These are phyloP conservation scores for Microcyclospora pomicola DNA, from an alignment of 2,329 filamentous ascomycete species.

Conservation along the genomic window DNA sequence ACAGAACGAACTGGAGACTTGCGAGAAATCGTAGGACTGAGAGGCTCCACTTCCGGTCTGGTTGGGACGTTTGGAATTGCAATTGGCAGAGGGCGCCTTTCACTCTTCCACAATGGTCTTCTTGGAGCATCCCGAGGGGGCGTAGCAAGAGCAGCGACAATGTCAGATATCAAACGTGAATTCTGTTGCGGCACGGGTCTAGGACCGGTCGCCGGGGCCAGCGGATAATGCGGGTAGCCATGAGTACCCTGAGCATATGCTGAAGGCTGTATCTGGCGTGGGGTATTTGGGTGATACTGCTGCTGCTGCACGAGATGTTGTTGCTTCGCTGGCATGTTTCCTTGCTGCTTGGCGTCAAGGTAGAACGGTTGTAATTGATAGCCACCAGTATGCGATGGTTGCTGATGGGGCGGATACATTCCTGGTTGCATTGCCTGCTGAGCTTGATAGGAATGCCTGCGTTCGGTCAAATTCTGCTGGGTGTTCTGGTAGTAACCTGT, in stretches of 20 bases:
- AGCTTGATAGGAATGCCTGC: slow-evolving; percentile 16
- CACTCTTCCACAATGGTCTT: slow-evolving; percentile 19
- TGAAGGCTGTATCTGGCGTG: not conserved
- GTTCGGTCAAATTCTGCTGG: slow-evolving; percentile 14
- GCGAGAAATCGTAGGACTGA: slow-evolving; percentile 20
- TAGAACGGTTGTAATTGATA: slow-evolving; percentile 36
- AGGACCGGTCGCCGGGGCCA: slow-evolving; percentile 14
- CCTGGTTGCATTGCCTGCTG: slow-evolving; percentile 20
- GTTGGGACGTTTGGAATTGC: slow-evolving; percentile 10
- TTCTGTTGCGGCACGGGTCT: slow-evolving; percentile 9
- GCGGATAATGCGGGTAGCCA: slow-evolving; percentile 1
- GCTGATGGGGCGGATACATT: slow-evolving; percentile 15
- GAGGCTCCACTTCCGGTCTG: slow-evolving; percentile 19
- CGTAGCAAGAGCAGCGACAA: slow-evolving; percentile 17
- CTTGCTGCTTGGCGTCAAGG: slow-evolving; percentile 29
- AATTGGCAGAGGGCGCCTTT: slow-evolving; percentile 12
- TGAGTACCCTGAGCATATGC: slow-evolving; percentile 2
- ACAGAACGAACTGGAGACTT: slow-evolving; percentile 6
- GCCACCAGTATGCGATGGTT: slow-evolving; percentile 28
- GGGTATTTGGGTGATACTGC: slow-evolving; percentile 1
- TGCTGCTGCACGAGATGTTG: slow-evolving; percentile 8
- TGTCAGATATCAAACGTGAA: slow-evolving; percentile 10
- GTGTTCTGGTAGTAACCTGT: slow-evolving; percentile 17
- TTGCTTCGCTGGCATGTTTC: slow-evolving; percentile 14
- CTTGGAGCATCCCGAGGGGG: slow-evolving; percentile 8